Percentiles rank a stretch among this genome's conserved stretches.
These are phyloP conservation scores for Iris macrosiphon DNA, from an alignment of 106 monocot genomes.

Conservation along the genomic window DNA sequence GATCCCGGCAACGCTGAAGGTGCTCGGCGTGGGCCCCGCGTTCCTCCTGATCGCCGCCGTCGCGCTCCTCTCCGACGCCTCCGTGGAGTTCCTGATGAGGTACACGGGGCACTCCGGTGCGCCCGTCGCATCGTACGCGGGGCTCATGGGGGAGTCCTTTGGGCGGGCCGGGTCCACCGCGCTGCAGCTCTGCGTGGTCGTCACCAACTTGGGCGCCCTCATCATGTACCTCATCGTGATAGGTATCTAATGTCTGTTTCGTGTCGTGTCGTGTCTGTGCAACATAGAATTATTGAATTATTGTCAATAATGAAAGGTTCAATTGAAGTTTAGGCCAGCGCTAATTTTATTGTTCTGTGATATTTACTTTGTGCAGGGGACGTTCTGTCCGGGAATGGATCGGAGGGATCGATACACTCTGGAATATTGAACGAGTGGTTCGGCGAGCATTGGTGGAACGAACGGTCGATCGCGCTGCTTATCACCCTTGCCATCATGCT, in stretches of 20 bases:
- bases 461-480: slow-evolving; percentile 26
- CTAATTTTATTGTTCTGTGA: too few species aligned
- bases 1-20: slow-evolving; percentile 68
- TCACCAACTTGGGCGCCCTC: slow-evolving; percentile 37
- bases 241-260: slow-evolving; percentile 7
- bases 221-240: slow-evolving; percentile 10
- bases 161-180: slow-evolving; percentile 19
- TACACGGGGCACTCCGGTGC: slow-evolving; percentile 30
- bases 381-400: slow-evolving; percentile 41
- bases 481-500: slow-evolving; percentile 28
- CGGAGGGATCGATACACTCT: slow-evolving; percentile 27
- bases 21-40: slow-evolving; percentile 70
- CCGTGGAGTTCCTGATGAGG: slow-evolving; percentile 73
- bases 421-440: slow-evolving; percentile 60
- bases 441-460: slow-evolving; percentile 52
- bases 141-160: slow-evolving; percentile 37
- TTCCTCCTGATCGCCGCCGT: slow-evolving; percentile 43
- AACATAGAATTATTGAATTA: too few species aligned
- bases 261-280: too few species aligned
- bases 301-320: too few species aligned
- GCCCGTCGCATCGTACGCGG: slow-evolving; percentile 12
- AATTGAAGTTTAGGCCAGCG: too few species aligned
- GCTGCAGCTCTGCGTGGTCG: slow-evolving; percentile 26
- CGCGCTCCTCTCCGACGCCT: slow-evolving; percentile 49
- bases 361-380: too few species aligned